A percentile compares a stretch with the other conserved stretches of the same genome.
Evolutionary conservation across 202 grass and related monocot species (phyloP).

Genomic region (Brachypodium distachyon): DNA sequence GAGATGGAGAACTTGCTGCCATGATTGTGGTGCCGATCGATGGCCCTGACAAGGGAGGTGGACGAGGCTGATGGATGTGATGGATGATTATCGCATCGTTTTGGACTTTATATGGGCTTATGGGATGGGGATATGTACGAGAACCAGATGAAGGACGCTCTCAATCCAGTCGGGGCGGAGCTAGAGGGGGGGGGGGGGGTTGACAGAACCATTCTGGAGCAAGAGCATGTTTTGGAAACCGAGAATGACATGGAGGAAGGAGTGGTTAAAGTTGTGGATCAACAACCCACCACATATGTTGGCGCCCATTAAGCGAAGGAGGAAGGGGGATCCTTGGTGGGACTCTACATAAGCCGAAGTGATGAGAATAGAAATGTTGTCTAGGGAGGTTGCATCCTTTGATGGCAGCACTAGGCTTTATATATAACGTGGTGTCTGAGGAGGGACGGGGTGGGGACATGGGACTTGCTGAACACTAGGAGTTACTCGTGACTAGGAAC

Average conservation of each 20-base stretch:
- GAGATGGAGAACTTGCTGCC: no score
- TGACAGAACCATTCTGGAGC: background rate
- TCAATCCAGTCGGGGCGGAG: no score
- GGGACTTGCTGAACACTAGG: slow-evolving; percentile 28
- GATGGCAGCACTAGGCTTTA: background rate
- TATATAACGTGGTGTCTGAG: slow-evolving; percentile 62
- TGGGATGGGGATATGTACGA: no score
- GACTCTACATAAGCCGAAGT: slow-evolving; percentile 39
- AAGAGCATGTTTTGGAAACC: background rate
- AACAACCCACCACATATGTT: background rate
- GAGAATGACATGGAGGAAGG: background rate
- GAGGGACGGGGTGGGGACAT: slow-evolving; percentile 40
- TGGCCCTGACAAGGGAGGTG: no score
- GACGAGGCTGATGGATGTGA: no score
- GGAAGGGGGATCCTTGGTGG: slow-evolving; percentile 22
- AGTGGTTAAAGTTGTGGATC: background rate
- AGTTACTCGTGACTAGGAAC: slow-evolving; percentile 44
- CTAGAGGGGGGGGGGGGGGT: no score
- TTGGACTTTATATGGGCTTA: no score
- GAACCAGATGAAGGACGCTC: no score
- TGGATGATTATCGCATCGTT: no score
- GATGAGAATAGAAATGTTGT: slow-evolving; percentile 2
- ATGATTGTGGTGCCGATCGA: no score
- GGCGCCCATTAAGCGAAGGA: background rate
- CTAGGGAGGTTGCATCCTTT: slow-evolving; percentile 55